phyloP scores from a whole-genome alignment of 176 grass and related monocot species.

The Cenchrus fungigraminus region DNA sequence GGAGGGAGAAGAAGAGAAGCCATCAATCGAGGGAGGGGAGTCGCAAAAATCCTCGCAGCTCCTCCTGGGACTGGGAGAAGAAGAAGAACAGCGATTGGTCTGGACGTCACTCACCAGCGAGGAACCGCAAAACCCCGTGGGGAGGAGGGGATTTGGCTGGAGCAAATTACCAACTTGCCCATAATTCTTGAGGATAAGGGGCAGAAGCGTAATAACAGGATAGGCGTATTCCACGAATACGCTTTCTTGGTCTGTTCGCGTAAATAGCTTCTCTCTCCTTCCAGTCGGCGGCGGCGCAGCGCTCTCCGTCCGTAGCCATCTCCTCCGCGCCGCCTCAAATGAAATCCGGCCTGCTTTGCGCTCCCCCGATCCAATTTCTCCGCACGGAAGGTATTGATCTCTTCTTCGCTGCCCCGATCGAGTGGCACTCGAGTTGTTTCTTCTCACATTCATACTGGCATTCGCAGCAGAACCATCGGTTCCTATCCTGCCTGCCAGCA shows the following conservation, averaged over 20 bases:
- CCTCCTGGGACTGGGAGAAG: neutral
- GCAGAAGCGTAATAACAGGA: neutral
- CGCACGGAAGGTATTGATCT: neutral
- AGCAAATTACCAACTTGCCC: constrained; percentile 21
- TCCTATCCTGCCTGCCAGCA: neutral
- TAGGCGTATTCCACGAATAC: accelerated
- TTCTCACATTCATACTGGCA: neutral
- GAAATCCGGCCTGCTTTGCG: neutral
- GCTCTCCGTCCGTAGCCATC: neutral
- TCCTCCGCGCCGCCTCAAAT: neutral
- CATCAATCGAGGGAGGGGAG: constrained; percentile 29
- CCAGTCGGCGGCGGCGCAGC: too few relatives aligned
- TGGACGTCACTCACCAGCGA: neutral
- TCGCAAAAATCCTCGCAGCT: constrained; percentile 22
- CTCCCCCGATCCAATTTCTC: neutral
- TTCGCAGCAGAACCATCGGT: neutral
- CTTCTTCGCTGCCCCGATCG: neutral
- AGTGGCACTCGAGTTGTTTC: neutral
- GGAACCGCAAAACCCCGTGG: constrained; percentile 10
- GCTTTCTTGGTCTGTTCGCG: neutral
- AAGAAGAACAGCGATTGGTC: neutral
- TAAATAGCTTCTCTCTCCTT: neutral
- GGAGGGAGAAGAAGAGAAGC: constrained; percentile 48
- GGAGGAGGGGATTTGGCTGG: neutral
- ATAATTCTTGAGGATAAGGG: constrained; percentile 19